Percentiles rank a stretch among this genome's conserved stretches.
Conservation (phyloP, 2,329 filamentous ascomycete species). For the Aspergillus texensis region DNA sequence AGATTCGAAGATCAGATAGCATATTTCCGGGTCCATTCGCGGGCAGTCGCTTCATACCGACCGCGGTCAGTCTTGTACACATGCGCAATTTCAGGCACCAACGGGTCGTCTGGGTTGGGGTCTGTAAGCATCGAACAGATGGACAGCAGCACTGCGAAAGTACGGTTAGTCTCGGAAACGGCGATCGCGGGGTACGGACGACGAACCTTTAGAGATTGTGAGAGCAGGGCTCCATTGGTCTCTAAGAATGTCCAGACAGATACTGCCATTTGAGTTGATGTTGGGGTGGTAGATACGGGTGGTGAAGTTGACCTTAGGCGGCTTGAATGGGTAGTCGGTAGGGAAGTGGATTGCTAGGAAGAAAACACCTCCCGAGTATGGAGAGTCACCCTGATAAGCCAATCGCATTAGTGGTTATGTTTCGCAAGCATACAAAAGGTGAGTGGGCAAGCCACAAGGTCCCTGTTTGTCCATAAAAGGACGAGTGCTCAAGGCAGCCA, state of each 20-base stretch:
- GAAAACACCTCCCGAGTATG: constrained; percentile 97
- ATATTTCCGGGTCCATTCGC: constrained; percentile 99
- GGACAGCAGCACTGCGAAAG: constrained; percentile 77
- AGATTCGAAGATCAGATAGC: constrained; percentile 69
- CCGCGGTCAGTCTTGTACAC: constrained; percentile 99
- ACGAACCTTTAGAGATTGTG: constrained; percentile 94
- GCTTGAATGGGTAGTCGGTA: constrained; percentile 99
- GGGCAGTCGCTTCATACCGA: constrained; percentile 92
- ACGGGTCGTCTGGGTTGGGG: constrained; percentile 97
- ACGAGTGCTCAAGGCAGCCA: constrained; percentile 1
- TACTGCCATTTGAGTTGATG: constrained; percentile 99
- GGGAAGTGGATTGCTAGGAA: constrained; percentile 99
- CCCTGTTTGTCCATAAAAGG: neutral
- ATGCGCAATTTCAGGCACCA: constrained; percentile 98
- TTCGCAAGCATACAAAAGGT: neutral
- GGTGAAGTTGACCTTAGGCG: constrained; percentile 99
- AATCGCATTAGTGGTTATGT: constrained; percentile 35
- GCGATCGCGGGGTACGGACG: neutral
- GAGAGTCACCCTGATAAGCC: constrained; percentile 75
- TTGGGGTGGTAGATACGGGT: constrained; percentile 99
- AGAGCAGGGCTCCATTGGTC: constrained; percentile 99
- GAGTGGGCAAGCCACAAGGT: neutral
- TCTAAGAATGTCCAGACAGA: constrained; percentile 96
- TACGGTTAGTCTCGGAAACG: constrained; percentile 13
- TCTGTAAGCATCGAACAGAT: constrained; percentile 99